Evolutionary conservation across 768 basidiomycete species (phyloP).

Genomic region (Rickenella mellea): DNA sequence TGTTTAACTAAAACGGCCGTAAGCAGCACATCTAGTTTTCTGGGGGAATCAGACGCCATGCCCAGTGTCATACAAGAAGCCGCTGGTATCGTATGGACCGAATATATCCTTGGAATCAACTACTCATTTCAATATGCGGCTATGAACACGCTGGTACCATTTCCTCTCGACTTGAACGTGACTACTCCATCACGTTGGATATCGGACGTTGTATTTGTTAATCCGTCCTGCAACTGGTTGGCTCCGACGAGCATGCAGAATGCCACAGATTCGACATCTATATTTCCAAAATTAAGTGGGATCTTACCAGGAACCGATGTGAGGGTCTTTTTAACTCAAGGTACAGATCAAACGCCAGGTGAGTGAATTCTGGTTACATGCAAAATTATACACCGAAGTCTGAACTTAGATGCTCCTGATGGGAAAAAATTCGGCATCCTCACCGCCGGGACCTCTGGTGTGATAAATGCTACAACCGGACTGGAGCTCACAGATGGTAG

Average conservation of each 20-base stretch:
- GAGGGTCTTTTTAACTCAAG: not conserved
- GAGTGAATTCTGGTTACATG: not conserved
- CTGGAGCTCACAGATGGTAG: slow-evolving; percentile 13
- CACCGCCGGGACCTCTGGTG: too few species aligned
- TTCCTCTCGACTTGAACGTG: slow-evolving; percentile 10
- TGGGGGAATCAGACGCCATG: not conserved
- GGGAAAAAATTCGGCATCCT: too few species aligned
- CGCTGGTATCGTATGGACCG: slow-evolving; percentile 17
- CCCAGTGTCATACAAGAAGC: slow-evolving; percentile 4
- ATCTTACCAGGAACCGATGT: not conserved
- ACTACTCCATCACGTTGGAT: slow-evolving; percentile 17
- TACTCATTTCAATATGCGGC: slow-evolving; percentile 13
- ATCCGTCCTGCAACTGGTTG: slow-evolving; percentile 19
- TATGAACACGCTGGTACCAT: slow-evolving; percentile 12
- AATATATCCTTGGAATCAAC: slow-evolving; percentile 15
- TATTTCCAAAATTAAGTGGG: slow-evolving; percentile 8
- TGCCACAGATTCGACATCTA: slow-evolving; percentile 17
- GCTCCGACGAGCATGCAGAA: too few species aligned
- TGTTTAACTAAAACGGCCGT: too few species aligned
- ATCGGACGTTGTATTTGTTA: slow-evolving; percentile 17
- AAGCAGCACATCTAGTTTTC: not conserved
- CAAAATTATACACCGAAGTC: too few species aligned
- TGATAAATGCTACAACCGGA: slow-evolving; percentile 16
- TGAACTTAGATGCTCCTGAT: too few species aligned
- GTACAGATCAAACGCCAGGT: not conserved